Evolutionary conservation across 129 eudicot genomes (phyloP), one percentile per base, ranked within the genome.

Genomic region (Mikania micrantha): DNA sequence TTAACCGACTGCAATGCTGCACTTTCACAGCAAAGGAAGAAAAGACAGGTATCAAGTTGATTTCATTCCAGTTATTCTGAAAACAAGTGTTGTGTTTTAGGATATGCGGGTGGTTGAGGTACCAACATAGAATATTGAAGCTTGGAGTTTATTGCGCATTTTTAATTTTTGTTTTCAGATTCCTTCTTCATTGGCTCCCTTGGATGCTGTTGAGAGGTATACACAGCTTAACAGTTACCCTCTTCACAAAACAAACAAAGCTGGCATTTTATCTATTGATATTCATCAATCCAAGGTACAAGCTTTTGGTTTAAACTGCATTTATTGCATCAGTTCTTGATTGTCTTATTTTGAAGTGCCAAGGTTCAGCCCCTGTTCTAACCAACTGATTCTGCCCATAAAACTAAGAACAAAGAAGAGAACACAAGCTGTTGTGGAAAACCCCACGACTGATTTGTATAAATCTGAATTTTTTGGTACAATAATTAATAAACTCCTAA

Each of bases 21-120:
- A 70, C 99, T 93, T 69, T 93, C 99, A 31, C 95, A 82, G 67
- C 95, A 89, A 83, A 82, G 99, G 78, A 93, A 93, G 84, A 89
- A 71, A 83, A 79, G 99, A 50, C 91, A 87, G 99, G 99, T 93
- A 79, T 42, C 9, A 1, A 6, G 20, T 56, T 28, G 9, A 12
- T 56, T 1, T 28, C 3, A 15, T 31, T 73, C n/a, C 16, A 56
- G 31, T 28, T 74, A 5, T 35, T 21, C 63, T 8, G 5, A 31
- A 47, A 22, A n/a, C 4, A 2, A 0, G 35, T 19, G 6, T 69
- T 71, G 25, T 1, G 9, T 56, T 56, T 5, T 28, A 54, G 9
- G 6, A 54, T 54, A 54, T 54, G 34, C 1, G 62, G 36, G 38
- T 20, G 42, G 32, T 19, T 7, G 28, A 19, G 40, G 27, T 42